phyloP scores from a whole-genome alignment of 768 basidiomycete species.

The Suillus decipiens region DNA sequence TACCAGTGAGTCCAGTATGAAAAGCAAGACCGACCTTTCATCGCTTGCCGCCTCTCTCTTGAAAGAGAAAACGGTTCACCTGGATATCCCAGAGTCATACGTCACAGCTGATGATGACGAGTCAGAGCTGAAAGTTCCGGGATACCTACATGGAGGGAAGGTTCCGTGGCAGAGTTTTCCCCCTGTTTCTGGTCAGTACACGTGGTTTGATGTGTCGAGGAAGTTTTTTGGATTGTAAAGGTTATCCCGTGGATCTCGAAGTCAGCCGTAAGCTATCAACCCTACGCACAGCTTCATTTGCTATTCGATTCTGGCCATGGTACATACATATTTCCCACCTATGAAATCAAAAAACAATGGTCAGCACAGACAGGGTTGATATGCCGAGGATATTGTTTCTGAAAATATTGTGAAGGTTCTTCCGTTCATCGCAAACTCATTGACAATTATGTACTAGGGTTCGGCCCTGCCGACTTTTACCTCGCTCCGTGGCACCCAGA shows the following conservation, averaged over 20 bases:
- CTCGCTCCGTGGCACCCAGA: no score
- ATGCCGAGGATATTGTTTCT: constrained; percentile 22
- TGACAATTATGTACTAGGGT: neutral
- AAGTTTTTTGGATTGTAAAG: constrained; percentile 28
- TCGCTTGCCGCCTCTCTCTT: neutral
- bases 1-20: constrained; percentile 18
- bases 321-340: neutral
- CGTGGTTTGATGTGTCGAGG: constrained; percentile 23
- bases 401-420: constrained; percentile 20
- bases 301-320: neutral
- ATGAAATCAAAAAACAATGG: neutral
- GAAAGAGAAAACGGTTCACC: neutral
- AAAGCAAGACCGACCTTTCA: constrained; percentile 12
- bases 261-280: constrained; percentile 3
- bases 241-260: constrained; percentile 2
- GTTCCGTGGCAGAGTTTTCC: constrained; percentile 11
- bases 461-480: no score
- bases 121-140: constrained; percentile 48
- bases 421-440: neutral
- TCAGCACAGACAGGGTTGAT: constrained; percentile 18
- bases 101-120: constrained; percentile 30
- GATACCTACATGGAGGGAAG: constrained; percentile 44
- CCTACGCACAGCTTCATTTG: neutral
- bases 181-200: constrained; percentile 8
- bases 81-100: constrained; percentile 12